Percentiles rank a stretch among this genome's conserved stretches.
phyloP scores from a whole-genome alignment of 345 rosid species.

The Ailanthus altissimus region DNA sequence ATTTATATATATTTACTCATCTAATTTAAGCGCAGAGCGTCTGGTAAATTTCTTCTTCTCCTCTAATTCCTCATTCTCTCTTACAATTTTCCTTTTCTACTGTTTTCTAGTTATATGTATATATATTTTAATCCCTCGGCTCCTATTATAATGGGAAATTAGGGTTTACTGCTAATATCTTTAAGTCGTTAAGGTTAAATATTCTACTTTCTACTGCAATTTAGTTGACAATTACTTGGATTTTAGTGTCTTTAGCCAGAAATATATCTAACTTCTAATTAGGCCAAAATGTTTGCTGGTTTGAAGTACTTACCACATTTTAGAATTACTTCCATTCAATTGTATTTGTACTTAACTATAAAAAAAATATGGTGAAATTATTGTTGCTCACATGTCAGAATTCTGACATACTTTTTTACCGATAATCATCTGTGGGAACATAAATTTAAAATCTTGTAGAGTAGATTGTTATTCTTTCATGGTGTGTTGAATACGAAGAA shows the following conservation, averaged over 20 bases:
- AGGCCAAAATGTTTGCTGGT: neutral
- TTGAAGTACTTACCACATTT: neutral
- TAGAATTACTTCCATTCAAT: neutral
- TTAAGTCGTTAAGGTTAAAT: slow-evolving; percentile 2
- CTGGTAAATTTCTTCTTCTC: slow-evolving; percentile 37
- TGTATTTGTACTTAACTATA: neutral
- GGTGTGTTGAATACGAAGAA: neutral
- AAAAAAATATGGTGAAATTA: neutral
- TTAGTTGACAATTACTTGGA: neutral
- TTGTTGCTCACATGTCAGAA: neutral
- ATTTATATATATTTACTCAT: slow-evolving; percentile 48
- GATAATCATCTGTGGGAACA: neutral
- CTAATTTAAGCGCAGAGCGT: slow-evolving; percentile 32
- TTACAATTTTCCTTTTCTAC: neutral
- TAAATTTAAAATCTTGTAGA: neutral
- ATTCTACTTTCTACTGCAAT: neutral
- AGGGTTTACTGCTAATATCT: slow-evolving; percentile 16
- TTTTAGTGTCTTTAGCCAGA: no score
- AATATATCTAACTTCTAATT: neutral
- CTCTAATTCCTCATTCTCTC: neutral
- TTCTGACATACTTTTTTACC: neutral
- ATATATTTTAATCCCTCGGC: neutral
- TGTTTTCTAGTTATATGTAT: neutral
- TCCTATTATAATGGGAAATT: slow-evolving; percentile 4
- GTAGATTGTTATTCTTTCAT: neutral